Conservation (phyloP, 2,329 filamentous ascomycete genomes). For the Colletotrichum liriopes region DNA sequence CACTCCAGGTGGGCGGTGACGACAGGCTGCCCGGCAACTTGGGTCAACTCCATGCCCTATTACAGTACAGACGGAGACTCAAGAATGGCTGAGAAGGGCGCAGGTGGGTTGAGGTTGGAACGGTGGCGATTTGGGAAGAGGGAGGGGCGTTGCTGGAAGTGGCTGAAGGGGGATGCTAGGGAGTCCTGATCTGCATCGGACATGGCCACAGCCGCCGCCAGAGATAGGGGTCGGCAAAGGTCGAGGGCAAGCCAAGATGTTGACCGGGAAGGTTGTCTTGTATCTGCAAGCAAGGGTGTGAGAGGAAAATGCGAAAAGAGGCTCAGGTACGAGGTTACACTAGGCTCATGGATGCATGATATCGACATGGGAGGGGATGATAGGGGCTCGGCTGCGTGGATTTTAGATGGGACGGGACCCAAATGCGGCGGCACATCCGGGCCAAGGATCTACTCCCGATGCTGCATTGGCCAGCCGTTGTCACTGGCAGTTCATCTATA, state of each 20-base stretch:
- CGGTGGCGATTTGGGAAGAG: background rate
- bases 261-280: conserved; percentile 4
- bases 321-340: background rate
- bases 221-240: conserved; percentile 15
- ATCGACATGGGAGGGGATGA: conserved; percentile 28
- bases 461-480: conserved; percentile 25
- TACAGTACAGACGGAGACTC: conserved; percentile 1
- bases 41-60: background rate
- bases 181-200: conserved; percentile 28
- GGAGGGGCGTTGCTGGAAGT: conserved; percentile 16
- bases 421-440: conserved; percentile 16
- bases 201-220: background rate
- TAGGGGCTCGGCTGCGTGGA: conserved; percentile 4
- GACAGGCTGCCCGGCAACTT: conserved; percentile 8
- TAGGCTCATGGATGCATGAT: conserved; percentile 21
- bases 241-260: conserved; percentile 3
- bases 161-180: conserved; percentile 25
- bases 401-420: background rate
- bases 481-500: conserved; percentile 17
- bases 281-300: conserved; percentile 2
- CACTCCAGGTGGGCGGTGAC: conserved; percentile 24
- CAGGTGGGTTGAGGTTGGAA: conserved; percentile 5
- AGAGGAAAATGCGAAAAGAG: background rate
- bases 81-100: conserved; percentile 23
- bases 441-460: conserved; percentile 40